phyloP scores from a whole-genome alignment of 2,329 filamentous ascomycete species.

The Cytospora chrysosperma region DNA sequence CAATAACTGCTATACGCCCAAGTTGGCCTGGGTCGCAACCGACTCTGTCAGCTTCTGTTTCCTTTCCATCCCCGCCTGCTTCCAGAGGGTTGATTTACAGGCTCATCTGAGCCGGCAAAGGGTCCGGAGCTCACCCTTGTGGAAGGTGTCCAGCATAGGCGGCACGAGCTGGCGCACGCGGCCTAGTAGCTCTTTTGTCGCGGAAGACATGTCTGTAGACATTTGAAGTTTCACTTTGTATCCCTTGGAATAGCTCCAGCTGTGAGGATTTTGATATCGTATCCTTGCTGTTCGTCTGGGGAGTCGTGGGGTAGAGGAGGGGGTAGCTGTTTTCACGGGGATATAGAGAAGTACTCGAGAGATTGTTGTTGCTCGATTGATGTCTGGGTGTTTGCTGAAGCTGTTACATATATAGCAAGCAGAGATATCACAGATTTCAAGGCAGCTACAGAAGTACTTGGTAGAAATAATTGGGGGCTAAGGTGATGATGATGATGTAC shows the following conservation, averaged over 20 bases:
- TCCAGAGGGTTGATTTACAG: not conserved
- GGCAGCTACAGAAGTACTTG: not conserved
- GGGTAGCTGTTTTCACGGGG: not conserved
- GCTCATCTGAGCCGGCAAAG: not conserved
- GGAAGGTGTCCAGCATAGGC: conserved; percentile 91
- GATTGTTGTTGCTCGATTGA: not conserved
- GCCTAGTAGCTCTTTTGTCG: conserved; percentile 71
- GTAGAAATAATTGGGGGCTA: no score
- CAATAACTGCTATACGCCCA: conserved; percentile 88
- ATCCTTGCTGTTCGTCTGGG: not conserved
- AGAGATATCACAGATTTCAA: not conserved
- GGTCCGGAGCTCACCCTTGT: conserved; percentile 70
- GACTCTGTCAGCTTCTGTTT: conserved; percentile 10
- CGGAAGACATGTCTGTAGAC: conserved; percentile 57
- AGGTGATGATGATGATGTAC: not conserved
- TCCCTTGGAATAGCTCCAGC: no score
- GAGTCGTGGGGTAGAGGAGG: not conserved
- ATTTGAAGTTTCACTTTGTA: not conserved
- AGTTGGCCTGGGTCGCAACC: conserved; percentile 68
- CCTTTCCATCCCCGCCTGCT: not conserved
- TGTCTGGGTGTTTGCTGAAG: not conserved
- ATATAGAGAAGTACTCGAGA: not conserved
- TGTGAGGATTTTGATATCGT: not conserved
- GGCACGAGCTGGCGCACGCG: conserved; percentile 90
- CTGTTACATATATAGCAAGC: not conserved